Evolutionary conservation across 2,329 filamentous ascomycete species (phyloP), one percentile per base, ranked within the genome.

Genomic region (Nannizziopsis arthrosporioides): DNA sequence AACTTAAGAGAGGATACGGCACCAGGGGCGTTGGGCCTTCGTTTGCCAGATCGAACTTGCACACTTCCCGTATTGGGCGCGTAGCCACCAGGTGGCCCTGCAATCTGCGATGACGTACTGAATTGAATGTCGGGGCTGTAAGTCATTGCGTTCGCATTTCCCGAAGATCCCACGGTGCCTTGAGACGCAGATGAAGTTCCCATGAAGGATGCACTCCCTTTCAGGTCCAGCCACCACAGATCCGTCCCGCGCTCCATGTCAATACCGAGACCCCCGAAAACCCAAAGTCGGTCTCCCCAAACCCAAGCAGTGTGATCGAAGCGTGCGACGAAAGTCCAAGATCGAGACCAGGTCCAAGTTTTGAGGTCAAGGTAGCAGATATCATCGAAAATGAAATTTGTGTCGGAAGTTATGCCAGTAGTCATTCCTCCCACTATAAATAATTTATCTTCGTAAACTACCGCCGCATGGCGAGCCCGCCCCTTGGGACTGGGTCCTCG

Each of bases 231-330:
- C 89, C 92, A 98, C 85, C 88, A 95, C 38, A 98, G 77, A 64
- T 98, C 92, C 51, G 87, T 90, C 53, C 85, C 87, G 59, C 94
- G 90, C 69, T 96, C 89, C 87, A 96, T 94, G 56, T 95, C 89
- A 57, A 92, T 85, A 53, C 87, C 92, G 43, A 98, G 74, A 1
- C 92, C 92, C 35, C 92, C 92, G 65, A 94, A 95, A 5, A 96
- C 88, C 90, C 90, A 98, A 31, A 98, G 82, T 38, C 87, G 80
- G 53, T 92, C 89, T 48, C 84, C 82, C 76, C 89, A 95, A 51
- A 98, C 83, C 74, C 90, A 95, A 45, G 85, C 88, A 12, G 87
- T 88, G 63, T 98, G 92, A 59, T 98, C 92, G 62, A 94, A 98
- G 35, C 92, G 80, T 42, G 85, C 82, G 19, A 95, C 89, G 62